A percentile compares a stretch with the other conserved stretches of the same genome.
phyloP scores from a whole-genome alignment of 305 asterid genomes.

The Solanum hybrid region DNA sequence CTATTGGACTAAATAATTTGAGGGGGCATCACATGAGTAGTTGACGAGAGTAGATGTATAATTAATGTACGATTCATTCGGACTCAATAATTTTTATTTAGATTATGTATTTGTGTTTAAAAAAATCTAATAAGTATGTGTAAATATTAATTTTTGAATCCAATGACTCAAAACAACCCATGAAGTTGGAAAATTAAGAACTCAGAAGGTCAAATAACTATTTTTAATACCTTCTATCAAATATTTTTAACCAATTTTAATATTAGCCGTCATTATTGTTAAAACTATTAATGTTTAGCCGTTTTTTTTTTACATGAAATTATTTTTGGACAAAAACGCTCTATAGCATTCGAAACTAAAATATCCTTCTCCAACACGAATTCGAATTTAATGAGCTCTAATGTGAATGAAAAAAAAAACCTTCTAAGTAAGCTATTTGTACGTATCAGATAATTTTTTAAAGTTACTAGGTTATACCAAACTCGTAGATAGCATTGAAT shows the following conservation, averaged over 20 bases:
- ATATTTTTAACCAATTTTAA: too few species aligned
- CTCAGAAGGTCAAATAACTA: not conserved
- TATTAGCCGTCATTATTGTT: not conserved
- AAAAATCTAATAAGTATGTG: not conserved
- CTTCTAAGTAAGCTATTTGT: not conserved
- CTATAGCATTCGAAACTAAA: rapidly evolving
- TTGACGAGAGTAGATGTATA: too few species aligned
- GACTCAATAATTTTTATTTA: too few species aligned
- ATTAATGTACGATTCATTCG: too few species aligned
- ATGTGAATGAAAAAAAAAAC: too few species aligned
- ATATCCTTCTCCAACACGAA: too few species aligned
- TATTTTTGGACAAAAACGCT: not conserved
- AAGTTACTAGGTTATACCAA: not conserved
- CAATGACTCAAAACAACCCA: too few species aligned
- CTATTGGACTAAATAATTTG: not conserved
- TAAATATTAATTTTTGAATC: not conserved
- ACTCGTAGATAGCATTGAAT: not conserved
- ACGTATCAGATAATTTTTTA: not conserved
- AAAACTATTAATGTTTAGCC: not conserved
- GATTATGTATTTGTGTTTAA: rapidly evolving
- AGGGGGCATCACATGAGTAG: too few species aligned
- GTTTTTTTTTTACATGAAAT: too few species aligned
- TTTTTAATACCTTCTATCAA: too few species aligned
- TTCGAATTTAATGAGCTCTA: too few species aligned
- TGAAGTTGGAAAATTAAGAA: not conserved